Percentiles rank a stretch among this genome's conserved stretches.
Evolutionary conservation across 163 green algal species (phyloP).

Genomic region (Scenedesmus sp.): DNA sequence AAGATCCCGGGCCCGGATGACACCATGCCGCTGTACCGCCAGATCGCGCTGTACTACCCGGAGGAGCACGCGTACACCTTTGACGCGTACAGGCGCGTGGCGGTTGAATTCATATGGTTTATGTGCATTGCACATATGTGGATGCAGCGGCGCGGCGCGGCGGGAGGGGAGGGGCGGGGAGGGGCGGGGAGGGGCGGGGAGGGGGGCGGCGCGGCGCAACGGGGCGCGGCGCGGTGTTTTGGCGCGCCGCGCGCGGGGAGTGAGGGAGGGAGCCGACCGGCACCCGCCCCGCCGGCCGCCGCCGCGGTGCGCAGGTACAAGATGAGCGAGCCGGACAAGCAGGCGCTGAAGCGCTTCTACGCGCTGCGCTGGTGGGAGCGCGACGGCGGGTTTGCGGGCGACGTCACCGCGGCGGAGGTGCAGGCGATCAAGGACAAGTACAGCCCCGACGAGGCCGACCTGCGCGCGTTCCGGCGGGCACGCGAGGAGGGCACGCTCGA

Average conservation of each 20-base stretch:
- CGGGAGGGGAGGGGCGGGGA: too few relatives aligned
- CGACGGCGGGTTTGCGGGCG: conserved; percentile 48
- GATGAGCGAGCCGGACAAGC: conserved; percentile 53
- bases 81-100: conserved; percentile 61
- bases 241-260: too few relatives aligned
- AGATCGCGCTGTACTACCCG: conserved; percentile 62
- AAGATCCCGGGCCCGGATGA: conserved; percentile 56
- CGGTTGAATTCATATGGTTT: too few relatives aligned
- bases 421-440: conserved; percentile 60
- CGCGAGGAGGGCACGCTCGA: conserved; percentile 47
- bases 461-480: conserved; percentile 47
- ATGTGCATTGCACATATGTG: too few relatives aligned
- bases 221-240: too few relatives aligned
- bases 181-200: too few relatives aligned
- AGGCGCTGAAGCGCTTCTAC: conserved; percentile 53
- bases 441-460: conserved; percentile 55
- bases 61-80: conserved; percentile 66
- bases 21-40: conserved; percentile 58
- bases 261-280: too few relatives aligned
- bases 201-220: too few relatives aligned
- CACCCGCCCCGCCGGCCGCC: too few relatives aligned
- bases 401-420: conserved; percentile 52
- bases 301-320: conserved; percentile 57
- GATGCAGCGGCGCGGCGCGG: too few relatives aligned
- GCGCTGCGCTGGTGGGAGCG: conserved; percentile 64